Evolutionary conservation across 345 rosid genomes (phyloP).

Genomic region (Garcia nutans): DNA sequence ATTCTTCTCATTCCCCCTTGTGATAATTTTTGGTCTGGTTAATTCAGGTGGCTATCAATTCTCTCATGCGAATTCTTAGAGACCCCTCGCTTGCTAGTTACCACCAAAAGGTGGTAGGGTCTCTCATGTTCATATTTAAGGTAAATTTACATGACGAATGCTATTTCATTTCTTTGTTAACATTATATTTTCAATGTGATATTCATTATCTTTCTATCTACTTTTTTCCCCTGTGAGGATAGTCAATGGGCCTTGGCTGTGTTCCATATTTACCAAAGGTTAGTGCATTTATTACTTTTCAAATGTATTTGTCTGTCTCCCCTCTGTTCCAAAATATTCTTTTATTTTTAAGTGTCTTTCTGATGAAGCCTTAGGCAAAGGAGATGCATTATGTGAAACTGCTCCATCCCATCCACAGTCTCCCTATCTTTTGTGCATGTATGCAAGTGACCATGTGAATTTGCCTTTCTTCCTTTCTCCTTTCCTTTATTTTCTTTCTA

Average conservation of each 20-base stretch:
- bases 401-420: slow-evolving; percentile 1
- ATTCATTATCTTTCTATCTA: neutral
- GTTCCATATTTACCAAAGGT: slow-evolving; percentile 98
- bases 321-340: neutral
- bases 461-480: too few species aligned
- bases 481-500: neutral
- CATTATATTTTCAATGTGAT: neutral
- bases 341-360: neutral
- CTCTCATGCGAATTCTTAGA: slow-evolving; percentile 95
- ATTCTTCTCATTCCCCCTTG: slow-evolving; percentile 21
- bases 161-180: slow-evolving; percentile 3
- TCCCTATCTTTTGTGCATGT: neutral
- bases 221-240: slow-evolving; percentile 49
- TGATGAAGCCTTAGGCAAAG: neutral
- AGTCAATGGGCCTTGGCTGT: slow-evolving; percentile 98
- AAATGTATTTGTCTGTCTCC: slow-evolving; percentile 5
- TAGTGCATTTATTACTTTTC: slow-evolving; percentile 30
- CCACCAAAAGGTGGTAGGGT: slow-evolving; percentile 97
- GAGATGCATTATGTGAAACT: neutral
- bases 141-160: slow-evolving; percentile 34
- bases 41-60: slow-evolving; percentile 90
- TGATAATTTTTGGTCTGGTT: slow-evolving; percentile 19
- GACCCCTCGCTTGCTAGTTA: slow-evolving; percentile 94
- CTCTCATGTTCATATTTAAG: slow-evolving; percentile 97
- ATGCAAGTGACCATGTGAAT: too few species aligned